A percentile compares a stretch with the other conserved stretches of the same genome.
These are phyloP conservation scores for Nephelium lappaceum DNA, from an alignment of 345 rosid genomes.

Conservation along the genomic window DNA sequence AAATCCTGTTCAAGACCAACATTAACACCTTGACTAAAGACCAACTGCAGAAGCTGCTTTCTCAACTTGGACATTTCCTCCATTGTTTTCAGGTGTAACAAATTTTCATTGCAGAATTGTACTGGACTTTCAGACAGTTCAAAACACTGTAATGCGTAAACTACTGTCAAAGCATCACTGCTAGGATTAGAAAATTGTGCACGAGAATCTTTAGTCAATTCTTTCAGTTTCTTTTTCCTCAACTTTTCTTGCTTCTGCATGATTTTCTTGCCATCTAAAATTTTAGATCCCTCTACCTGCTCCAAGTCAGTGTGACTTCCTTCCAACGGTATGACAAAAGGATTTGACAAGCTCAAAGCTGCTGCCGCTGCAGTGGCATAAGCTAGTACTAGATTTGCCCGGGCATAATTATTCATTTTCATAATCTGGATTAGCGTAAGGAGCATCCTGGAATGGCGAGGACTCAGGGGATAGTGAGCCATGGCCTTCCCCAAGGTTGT, in stretches of 20 bases:
- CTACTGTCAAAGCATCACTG: constrained; percentile 80
- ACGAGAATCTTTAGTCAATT: constrained; percentile 50
- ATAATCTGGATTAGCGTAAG: constrained; percentile 70
- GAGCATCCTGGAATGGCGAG: constrained; percentile 92
- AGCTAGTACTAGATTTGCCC: constrained; percentile 68
- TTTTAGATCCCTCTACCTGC: constrained; percentile 24
- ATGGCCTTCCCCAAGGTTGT: constrained; percentile 82
- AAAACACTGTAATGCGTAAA: constrained; percentile 71
- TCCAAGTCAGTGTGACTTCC: constrained; percentile 40
- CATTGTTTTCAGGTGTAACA: constrained; percentile 77
- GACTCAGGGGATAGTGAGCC: constrained; percentile 89
- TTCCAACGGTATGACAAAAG: constrained; percentile 63
- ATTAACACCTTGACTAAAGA: constrained; percentile 49
- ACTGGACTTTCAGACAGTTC: constrained; percentile 50
- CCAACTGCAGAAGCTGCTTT: constrained; percentile 76
- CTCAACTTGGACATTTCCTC: constrained; percentile 90
- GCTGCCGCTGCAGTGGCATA: constrained; percentile 84
- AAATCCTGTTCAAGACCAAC: constrained; percentile 43
- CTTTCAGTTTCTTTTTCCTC: constrained; percentile 61
- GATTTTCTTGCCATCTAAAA: constrained; percentile 22
- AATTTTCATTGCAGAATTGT: constrained; percentile 61
- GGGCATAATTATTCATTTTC: constrained; percentile 41
- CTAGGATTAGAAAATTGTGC: constrained; percentile 72
- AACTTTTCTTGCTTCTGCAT: constrained; percentile 52
- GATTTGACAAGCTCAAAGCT: constrained; percentile 74